Evolutionary conservation across 2,329 filamentous ascomycete species (phyloP).

Genomic region (Magnaporthiopsis rhizophila): DNA sequence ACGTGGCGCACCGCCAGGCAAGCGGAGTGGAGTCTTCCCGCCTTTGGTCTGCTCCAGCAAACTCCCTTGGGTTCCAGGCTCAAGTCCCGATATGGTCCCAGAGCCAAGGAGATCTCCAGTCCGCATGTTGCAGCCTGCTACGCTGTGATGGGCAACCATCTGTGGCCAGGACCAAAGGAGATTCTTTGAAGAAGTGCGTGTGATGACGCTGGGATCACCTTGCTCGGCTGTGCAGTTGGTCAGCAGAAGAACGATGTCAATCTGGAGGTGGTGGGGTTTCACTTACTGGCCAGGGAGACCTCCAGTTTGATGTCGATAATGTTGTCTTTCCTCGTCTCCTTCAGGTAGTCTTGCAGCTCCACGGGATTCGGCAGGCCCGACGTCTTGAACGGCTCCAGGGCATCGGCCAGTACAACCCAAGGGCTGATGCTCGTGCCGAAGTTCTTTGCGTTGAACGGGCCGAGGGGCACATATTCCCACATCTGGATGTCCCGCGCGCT

Average conservation of each 20-base stretch:
- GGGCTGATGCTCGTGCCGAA: conserved; percentile 53
- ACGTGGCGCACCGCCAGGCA: conserved; percentile 23
- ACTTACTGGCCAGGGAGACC: conserved; percentile 4
- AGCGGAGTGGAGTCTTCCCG: conserved; percentile 21
- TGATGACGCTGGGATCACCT: conserved; percentile 17
- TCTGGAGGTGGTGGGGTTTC: conserved; percentile 23
- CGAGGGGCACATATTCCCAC: conserved; percentile 52
- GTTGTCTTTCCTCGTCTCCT: no score
- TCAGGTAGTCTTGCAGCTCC: conserved; percentile 21
- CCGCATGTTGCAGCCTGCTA: conserved; percentile 17
- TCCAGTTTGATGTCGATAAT: no score
- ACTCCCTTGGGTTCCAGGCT: conserved; percentile 27
- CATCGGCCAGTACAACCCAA: conserved; percentile 54
- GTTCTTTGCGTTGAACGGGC: conserved; percentile 53
- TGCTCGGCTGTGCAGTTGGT: conserved; percentile 17
- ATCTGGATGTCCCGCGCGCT: conserved; percentile 53
- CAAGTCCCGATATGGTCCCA: conserved; percentile 30
- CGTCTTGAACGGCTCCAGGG: conserved; percentile 49
- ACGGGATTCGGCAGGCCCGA: conserved; percentile 18
- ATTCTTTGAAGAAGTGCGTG: conserved; percentile 19
- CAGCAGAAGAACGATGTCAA: conserved; percentile 22
- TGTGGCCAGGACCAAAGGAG: conserved; percentile 3
- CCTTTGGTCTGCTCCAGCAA: conserved; percentile 31
- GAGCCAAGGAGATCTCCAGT: conserved; percentile 34
- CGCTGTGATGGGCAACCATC: conserved; percentile 6